These are phyloP conservation scores for Collybia sordida DNA, from an alignment of 768 basidiomycete species.

Conservation along the genomic window DNA sequence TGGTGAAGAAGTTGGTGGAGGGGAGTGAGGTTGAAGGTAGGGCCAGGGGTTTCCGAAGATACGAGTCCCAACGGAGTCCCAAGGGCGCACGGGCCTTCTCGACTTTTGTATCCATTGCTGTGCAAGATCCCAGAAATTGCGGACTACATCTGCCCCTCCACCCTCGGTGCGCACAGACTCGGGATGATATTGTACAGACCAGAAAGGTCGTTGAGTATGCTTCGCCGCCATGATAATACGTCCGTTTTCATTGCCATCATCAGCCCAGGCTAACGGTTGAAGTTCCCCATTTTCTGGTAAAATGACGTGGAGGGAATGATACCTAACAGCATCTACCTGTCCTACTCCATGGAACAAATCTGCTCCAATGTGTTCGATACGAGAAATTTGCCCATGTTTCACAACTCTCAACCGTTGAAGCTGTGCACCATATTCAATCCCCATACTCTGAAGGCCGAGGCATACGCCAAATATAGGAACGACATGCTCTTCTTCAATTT, in stretches of 20 bases:
- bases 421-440: slow-evolving; percentile 58
- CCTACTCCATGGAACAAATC: slow-evolving; percentile 64
- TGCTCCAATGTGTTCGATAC: slow-evolving; percentile 53
- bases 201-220: slow-evolving; percentile 68
- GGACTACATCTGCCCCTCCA: slow-evolving; percentile 66
- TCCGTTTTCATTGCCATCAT: slow-evolving; percentile 67
- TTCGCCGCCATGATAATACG: slow-evolving; percentile 72
- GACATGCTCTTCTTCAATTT: slow-evolving; percentile 44
- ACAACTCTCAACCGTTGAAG: slow-evolving; percentile 62
- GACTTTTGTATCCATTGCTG: slow-evolving; percentile 48
- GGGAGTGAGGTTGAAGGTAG: slow-evolving; percentile 27
- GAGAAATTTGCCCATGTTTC: slow-evolving; percentile 79
- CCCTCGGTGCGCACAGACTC: slow-evolving; percentile 75
- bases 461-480: slow-evolving; percentile 84
- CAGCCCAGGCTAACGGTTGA: slow-evolving; percentile 70
- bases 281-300: slow-evolving; percentile 45
- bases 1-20: slow-evolving; percentile 19
- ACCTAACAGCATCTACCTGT: slow-evolving; percentile 63
- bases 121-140: slow-evolving; percentile 75
- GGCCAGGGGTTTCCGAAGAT: slow-evolving; percentile 63
- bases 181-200: slow-evolving; percentile 90
- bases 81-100: slow-evolving; percentile 37
- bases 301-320: slow-evolving; percentile 76
- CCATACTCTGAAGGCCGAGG: slow-evolving; percentile 78
- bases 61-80: slow-evolving; percentile 35